Evolutionary conservation across 371 early-diverging fungal species (phyloP), one percentile per base, ranked within the genome.

Genomic region (Thermomucor indicae-seudaticae): DNA sequence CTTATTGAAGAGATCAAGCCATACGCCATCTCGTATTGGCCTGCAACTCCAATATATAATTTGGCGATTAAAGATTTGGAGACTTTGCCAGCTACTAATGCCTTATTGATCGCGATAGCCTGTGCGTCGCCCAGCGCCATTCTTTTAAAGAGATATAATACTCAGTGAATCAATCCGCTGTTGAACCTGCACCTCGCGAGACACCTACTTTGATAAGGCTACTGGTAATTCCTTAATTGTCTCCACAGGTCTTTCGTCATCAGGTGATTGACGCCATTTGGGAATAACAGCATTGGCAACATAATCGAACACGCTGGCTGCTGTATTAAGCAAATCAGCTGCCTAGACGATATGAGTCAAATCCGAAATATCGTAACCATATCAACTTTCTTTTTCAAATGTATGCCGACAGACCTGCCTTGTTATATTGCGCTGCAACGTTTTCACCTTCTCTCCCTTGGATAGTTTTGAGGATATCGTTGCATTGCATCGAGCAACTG

Each of bases 1-100:
- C 61, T 74, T 24, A 81, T 72, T 16, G 82, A 78, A 10, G 79
- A 75, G 8, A 84, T 65, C 31, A 84, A 57, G 0, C 84, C 82
- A 49, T 75, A 69, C 0, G 84, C 82, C 51, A 75, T 75, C 44
- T 84, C 82, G 52, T 84, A 84, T 35, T 81, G 75, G 12, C 72
- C 79, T 32, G 79, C 78, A 24, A 84, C 77, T 0, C 82, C 82
- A 44, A 84, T 78, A 19, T 76, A 77, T 12, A 84, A 53, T 24
- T 84, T 84, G 1, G 82, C 84, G 37, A 75, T 53, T 2, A 84
- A 57, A 0, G 81, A 79, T 49, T 79, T 78, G 0, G 84, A 80
- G 1, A 71, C 60, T 19, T 69, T 72, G 24, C 62, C 62, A 22
- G 58, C 47, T 2, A 62, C 23, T 7, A 70, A 27, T 16, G 75